phyloP scores from a whole-genome alignment of 2,329 filamentous ascomycete genomes.

The Pleomassaria siparia region DNA sequence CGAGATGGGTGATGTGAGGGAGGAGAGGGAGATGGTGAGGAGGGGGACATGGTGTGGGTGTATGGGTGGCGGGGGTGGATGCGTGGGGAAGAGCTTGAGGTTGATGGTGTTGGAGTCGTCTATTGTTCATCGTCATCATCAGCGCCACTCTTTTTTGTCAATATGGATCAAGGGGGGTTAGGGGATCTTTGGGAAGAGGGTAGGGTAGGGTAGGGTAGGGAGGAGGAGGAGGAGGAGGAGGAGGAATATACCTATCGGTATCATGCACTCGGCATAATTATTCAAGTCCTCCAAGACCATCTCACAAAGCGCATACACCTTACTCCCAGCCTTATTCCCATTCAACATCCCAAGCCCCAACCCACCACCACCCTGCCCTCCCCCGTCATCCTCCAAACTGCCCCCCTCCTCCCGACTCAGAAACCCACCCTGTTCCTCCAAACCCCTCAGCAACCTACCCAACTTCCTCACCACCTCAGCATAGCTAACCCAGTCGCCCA shows the following conservation, averaged over 20 bases:
- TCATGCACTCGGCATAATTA: conserved; percentile 98
- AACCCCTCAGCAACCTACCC: conserved; percentile 79
- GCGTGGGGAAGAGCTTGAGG: conserved; percentile 89
- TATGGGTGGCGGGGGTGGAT: conserved; percentile 73
- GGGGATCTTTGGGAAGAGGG: no score
- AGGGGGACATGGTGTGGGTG: conserved; percentile 91
- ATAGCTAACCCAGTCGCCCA: conserved; percentile 71
- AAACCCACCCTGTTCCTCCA: conserved; percentile 90
- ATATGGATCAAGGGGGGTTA: neutral
- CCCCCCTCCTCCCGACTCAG: conserved; percentile 62
- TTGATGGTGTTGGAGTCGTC: conserved; percentile 94
- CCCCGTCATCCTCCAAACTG: conserved; percentile 33
- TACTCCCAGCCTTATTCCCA: conserved; percentile 43
- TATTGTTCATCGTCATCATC: conserved; percentile 40
- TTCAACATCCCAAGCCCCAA: conserved; percentile 14
- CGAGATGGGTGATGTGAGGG: conserved; percentile 53
- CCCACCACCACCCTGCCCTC: conserved; percentile 7
- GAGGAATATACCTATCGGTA: conserved; percentile 75
- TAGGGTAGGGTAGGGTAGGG: no score
- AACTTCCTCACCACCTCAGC: conserved; percentile 84
- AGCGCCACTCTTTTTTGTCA: neutral
- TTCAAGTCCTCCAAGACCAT: conserved; percentile 90
- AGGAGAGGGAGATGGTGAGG: conserved; percentile 55
- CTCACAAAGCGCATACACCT: conserved; percentile 73
- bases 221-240: neutral